Conservation (phyloP, 2,329 filamentous ascomycete genomes). For the Metarhizium album region DNA sequence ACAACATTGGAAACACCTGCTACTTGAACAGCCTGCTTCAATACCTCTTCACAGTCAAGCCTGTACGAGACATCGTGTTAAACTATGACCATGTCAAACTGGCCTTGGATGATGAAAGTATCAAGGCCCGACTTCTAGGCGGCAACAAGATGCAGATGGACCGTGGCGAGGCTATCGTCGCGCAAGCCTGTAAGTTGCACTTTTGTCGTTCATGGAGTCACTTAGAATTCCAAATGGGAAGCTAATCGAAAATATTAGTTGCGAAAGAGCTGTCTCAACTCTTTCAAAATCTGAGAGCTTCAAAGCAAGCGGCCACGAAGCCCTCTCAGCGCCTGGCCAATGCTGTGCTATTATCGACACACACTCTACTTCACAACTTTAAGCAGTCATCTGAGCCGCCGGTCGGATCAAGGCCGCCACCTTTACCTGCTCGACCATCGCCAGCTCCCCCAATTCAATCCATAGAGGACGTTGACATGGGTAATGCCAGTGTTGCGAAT, state of each 20-base stretch:
- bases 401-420: constrained; percentile 27
- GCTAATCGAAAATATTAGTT: constrained; percentile 41
- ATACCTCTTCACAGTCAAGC: constrained; percentile 82
- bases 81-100: constrained; percentile 63
- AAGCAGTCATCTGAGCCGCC: constrained; percentile 17
- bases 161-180: constrained; percentile 47
- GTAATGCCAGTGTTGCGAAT: constrained; percentile 21
- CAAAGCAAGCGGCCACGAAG: constrained; percentile 49
- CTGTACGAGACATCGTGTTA: constrained; percentile 70
- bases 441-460: constrained; percentile 23
- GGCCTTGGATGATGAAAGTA: constrained; percentile 50
- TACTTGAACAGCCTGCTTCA: constrained; percentile 95
- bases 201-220: not conserved
- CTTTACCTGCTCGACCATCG: constrained; percentile 38
- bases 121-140: constrained; percentile 63
- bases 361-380: constrained; percentile 23
- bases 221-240: constrained; percentile 5
- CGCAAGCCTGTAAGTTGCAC: constrained; percentile 59
- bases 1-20: constrained; percentile 95
- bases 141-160: constrained; percentile 44
- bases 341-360: constrained; percentile 56
- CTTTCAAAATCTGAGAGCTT: constrained; percentile 60
- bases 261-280: constrained; percentile 60
- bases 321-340: constrained; percentile 72
- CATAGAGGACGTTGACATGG: constrained; percentile 23